Base-by-base conservation (phyloP, 176 grass and related monocot genomes). In the Elaeis guineensis region DNA sequence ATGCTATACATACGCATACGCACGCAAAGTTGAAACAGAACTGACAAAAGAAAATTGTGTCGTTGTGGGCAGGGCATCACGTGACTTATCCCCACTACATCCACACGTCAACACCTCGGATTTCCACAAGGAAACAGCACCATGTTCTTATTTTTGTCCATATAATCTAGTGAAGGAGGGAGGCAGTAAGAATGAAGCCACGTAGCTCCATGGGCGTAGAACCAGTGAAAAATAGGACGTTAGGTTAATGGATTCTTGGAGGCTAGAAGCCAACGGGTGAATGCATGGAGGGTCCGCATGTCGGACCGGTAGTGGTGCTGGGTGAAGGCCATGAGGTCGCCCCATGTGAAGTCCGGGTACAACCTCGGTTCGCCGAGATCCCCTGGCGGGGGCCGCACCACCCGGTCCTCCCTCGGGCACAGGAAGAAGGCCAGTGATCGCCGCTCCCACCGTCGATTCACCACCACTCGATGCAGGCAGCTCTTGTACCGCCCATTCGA, bases 271-370 rank as follows among this genome's bases (percentile, higher is more conserved):
- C 87, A 89, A 26, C 65, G 49, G 6, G 78, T 76, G 78, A 91
- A 96, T 51, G 80, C 78, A 63, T 88, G 67, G 9, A 96, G 72
- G 5, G 92, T 96, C 64, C 72, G 77, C 1, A 80, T 69, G 77
- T 96, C 92, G 54, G 87, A 71, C 69, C 92, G 81, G 80, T 96
- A 90, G 50, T 87, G 80, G 58, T 66, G 61, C 79, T 96, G 92
- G 49, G 92, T 96, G 78, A 96, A 96, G 63, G 72, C 75, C 78
- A 83, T 80, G 32, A 96, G 60, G 56, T 90, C 87, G 64, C 67
- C 75, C 92, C 92, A 91, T 14, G 92, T 96, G 78, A 96, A 96
- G 74, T 96, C 87, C 50, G 92, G 92, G 80, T 87, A 96, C 19
- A 55, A 69, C 1, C 86, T 80, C 14, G 83, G 62, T 0, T 30